phyloP scores from a whole-genome alignment of 768 basidiomycete genomes.

The Naganishia antarctica region DNA sequence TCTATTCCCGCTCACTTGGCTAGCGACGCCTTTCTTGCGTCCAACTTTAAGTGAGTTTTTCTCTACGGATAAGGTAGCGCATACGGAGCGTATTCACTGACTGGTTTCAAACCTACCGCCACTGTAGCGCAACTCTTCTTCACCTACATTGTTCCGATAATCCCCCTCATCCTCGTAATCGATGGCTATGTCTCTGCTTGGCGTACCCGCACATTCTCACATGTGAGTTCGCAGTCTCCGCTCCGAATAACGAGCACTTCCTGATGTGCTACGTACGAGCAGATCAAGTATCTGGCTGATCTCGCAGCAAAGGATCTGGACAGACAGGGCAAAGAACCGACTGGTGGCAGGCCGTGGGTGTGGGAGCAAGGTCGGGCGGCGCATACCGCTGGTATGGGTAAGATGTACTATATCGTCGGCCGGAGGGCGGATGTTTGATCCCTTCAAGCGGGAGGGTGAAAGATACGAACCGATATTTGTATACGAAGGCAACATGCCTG shows the following conservation, averaged over 20 bases:
- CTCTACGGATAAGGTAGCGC: too few species aligned
- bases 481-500: not conserved
- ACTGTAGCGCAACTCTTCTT: conserved; percentile 38
- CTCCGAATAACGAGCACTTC: conserved; percentile 28
- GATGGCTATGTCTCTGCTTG: conserved; percentile 43
- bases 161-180: conserved; percentile 41
- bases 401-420: conserved; percentile 35
- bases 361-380: conserved; percentile 37
- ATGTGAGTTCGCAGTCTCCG: conserved; percentile 29
- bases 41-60: conserved; percentile 33
- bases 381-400: conserved; percentile 36
- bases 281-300: conserved; percentile 32
- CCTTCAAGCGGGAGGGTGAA: not conserved
- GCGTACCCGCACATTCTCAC: conserved; percentile 36
- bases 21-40: conserved; percentile 35
- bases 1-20: conserved; percentile 35
- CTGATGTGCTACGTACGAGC: not conserved
- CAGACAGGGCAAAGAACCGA: conserved; percentile 12
- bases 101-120: not conserved
- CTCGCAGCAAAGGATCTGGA: conserved; percentile 21
- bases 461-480: not conserved
- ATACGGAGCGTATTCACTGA: not conserved
- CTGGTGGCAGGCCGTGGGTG: conserved; percentile 32
- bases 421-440: conserved; percentile 28
- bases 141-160: conserved; percentile 44